Evolutionary conservation across 1,139 yeast species (phyloP), one percentile per base, ranked within the genome.

Genomic region (Meyerozyma smithsonii): DNA sequence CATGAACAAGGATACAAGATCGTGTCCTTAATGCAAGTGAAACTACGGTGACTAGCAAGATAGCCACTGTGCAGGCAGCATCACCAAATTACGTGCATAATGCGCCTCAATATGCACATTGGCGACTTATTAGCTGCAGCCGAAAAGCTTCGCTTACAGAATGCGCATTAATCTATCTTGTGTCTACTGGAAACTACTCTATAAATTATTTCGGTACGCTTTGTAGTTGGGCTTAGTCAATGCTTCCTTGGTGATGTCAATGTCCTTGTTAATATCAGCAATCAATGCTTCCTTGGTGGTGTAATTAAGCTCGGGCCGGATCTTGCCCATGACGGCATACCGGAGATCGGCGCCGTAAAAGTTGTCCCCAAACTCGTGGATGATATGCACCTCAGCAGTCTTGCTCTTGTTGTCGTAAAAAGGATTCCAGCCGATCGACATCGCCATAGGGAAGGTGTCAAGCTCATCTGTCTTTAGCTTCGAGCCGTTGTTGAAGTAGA

Each of bases 341-440:
- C 72, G 72, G 45, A 92, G 72, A 12, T 61, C 51, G 10, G 96
- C 94, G 2, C 98, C 98, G 54, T 94, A 94, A 58, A 94, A 94
- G 44, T 76, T 72, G 5, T 66, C 55, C 1, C 58, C 49, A 54
- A 90, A 92, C 42, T 81, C 65, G 61, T 88, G 94, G 40, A 94
- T 74, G 11, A 94, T 77, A 59, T 94, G 97, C 34, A 92, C 72
- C 54, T 94, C 99, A 7, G 86, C 92, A 0, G 95, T 82, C 59
- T 84, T 84, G 46, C 75, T 74, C 46, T 78, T 74, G 61, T 92
- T 90, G 24, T 82, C 75, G 62, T 82, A 94, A 60, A 84, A 92
- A 14, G 98, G 98, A 56, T 92, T 94, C 87, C 89, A 88, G 1
- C 99, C 99, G 20, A 94, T 76, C 15, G 96, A 87, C 87, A 90